A percentile compares a stretch with the other conserved stretches of the same genome.
Conservation (phyloP, 2,329 filamentous ascomycete genomes). For the Ilyonectria mors-panacis region DNA sequence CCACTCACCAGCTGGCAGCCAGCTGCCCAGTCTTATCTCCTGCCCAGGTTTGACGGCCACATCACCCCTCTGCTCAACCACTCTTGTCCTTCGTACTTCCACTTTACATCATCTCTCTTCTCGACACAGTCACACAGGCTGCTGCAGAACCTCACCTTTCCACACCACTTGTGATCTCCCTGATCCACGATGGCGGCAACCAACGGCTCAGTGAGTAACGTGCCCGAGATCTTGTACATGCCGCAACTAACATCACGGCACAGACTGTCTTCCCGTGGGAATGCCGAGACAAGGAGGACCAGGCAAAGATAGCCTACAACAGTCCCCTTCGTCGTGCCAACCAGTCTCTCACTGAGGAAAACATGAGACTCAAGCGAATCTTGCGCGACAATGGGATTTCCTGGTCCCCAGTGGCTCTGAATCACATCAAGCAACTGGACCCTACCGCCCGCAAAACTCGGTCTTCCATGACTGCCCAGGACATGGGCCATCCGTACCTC, state of each 20-base stretch:
- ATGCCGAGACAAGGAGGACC: conserved; percentile 67
- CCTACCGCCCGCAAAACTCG: conserved; percentile 53
- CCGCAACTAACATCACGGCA: conserved; percentile 23
- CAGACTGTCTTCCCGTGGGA: conserved; percentile 62
- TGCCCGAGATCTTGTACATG: neutral
- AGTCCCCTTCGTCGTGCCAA: conserved; percentile 64
- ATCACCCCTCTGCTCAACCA: conserved; percentile 1
- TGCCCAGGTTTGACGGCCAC: conserved; percentile 10
- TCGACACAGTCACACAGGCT: conserved; percentile 18
- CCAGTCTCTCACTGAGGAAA: conserved; percentile 63
- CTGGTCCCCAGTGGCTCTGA: conserved; percentile 60
- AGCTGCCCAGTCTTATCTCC: conserved; percentile 19
- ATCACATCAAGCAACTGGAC: conserved; percentile 51
- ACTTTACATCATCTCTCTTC: conserved; percentile 1
- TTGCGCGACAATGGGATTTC: conserved; percentile 67
- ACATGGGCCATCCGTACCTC: conserved; percentile 58
- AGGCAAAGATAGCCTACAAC: conserved; percentile 64
- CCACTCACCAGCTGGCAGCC: conserved; percentile 10
- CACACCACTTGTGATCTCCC: conserved; percentile 25
- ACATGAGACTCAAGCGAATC: conserved; percentile 64
- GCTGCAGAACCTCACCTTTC: conserved; percentile 18
- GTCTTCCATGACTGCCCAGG: conserved; percentile 48
- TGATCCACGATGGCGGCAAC: conserved; percentile 37
- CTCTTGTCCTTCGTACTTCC: conserved; percentile 8
- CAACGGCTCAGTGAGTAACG: conserved; percentile 39